Conservation (phyloP, 768 basidiomycete genomes). For the Tricholoma bakamatsutake region DNA sequence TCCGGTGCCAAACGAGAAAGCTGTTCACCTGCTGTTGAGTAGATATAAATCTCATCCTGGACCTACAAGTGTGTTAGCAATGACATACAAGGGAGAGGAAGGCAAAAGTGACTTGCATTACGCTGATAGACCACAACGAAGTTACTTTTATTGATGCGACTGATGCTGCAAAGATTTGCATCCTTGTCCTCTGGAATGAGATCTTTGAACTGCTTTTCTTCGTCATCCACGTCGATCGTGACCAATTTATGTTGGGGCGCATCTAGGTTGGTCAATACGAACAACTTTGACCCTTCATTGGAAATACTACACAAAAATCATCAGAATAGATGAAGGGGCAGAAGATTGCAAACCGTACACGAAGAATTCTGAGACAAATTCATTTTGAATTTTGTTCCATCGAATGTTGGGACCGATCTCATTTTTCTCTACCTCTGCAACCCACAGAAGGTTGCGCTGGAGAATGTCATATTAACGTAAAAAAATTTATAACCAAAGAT, state of each 20-base stretch:
- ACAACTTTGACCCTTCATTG: too few relatives aligned
- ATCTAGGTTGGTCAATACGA: constrained; percentile 58
- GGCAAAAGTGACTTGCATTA: constrained; percentile 43
- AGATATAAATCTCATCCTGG: constrained; percentile 74
- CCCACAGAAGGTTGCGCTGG: constrained; percentile 75
- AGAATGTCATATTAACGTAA: background rate
- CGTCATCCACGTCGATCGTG: constrained; percentile 53
- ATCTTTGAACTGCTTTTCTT: constrained; percentile 41
- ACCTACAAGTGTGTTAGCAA: constrained; percentile 38
- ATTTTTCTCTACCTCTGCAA: constrained; percentile 56
- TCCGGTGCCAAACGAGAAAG: constrained; percentile 54
- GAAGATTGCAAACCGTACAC: too few relatives aligned
- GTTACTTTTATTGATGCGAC: constrained; percentile 45
- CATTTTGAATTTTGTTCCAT: too few relatives aligned
- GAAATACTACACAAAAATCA: too few relatives aligned
- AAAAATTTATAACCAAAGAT: background rate
- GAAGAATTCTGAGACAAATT: too few relatives aligned
- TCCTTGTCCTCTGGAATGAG: constrained; percentile 65
- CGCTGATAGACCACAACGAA: constrained; percentile 63
- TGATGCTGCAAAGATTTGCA: constrained; percentile 49
- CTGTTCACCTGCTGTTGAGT: constrained; percentile 47
- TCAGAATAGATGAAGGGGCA: too few relatives aligned
- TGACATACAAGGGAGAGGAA: background rate
- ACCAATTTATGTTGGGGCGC: constrained; percentile 65
- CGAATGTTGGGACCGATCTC: constrained; percentile 58